A percentile compares a stretch with the other conserved stretches of the same genome.
Evolutionary conservation across 768 basidiomycete species (phyloP).

Genomic region (Mrakia hoshinonis): DNA sequence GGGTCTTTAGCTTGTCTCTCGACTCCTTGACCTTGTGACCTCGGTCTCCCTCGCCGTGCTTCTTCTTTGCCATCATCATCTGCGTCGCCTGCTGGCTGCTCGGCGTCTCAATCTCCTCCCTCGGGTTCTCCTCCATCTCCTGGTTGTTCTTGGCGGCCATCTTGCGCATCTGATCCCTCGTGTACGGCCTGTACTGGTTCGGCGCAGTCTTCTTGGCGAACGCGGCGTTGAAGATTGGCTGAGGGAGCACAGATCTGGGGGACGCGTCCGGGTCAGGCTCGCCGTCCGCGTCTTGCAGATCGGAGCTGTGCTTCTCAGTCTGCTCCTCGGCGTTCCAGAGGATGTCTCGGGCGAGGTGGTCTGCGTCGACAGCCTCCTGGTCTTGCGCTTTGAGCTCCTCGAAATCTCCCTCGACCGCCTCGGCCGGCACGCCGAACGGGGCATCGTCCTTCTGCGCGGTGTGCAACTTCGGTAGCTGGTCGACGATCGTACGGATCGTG

Average conservation of each 20-base stretch:
- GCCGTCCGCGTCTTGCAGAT: not conserved
- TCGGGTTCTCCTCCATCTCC: not conserved
- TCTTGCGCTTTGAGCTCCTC: not conserved
- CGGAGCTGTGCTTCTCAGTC: not conserved
- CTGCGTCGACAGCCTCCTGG: not conserved
- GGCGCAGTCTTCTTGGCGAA: not conserved
- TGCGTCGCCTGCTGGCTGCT: not conserved
- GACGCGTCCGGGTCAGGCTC: not conserved
- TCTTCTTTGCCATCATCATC: not conserved
- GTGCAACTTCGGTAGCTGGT: not conserved
- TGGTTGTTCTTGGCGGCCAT: not conserved
- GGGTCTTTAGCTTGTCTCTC: not conserved
- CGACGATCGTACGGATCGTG: slow-evolving; percentile 20
- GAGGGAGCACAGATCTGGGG: not conserved
- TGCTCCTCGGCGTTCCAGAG: slow-evolving; percentile 17
- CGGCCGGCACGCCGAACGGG: not conserved
- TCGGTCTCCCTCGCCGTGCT: not conserved
- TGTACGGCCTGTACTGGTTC: not conserved
- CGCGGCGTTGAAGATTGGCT: slow-evolving; percentile 5
- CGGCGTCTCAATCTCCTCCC: not conserved
- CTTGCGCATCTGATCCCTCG: not conserved
- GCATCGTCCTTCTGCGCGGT: not conserved
- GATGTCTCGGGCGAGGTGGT: not conserved
- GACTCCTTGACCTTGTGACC: slow-evolving; percentile 4
- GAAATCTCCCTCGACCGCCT: not conserved